Base-by-base conservation (phyloP, 768 basidiomycete species). In the Exsudoporus frostii region DNA sequence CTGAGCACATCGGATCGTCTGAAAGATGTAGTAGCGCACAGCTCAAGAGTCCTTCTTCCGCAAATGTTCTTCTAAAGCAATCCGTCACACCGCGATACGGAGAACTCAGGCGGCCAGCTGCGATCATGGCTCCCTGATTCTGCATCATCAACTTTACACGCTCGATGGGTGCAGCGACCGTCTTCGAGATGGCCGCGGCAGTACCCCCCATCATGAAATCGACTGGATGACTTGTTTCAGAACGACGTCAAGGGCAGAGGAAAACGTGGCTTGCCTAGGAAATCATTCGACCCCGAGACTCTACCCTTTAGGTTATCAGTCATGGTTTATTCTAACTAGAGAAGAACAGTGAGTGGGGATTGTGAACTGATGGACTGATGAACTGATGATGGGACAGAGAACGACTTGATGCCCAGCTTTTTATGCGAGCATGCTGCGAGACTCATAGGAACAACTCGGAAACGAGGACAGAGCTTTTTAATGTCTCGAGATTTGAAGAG, bases 111-210 rank as follows among this genome's bases (percentile, higher is more conserved):
- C 74, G 68, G 48, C 74, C 73, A 24, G 73, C 61, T 14, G 59
- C 55, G 30, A 73, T 56, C 63, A 72, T 73, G 14, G 72, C 64
- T 29, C 72, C 70, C 50, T 74, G 74, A 24, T 74, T 75, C 63
- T 74, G 74, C 44, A 73, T 70, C 48, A 73, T 55, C 32, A 74
- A 54, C 48, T 75, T 75, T 14, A 74, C 69, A 17, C 73, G 73
- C 54, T 74, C 73, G 43, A 74, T 74, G 34, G 73, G 73, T 33
- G 74, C 73, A 6, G 73, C 74, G 7, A 55, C 63, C 9, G 74
- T 74, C 50, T 74, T 75, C 29, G 71, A 72, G 49, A 75, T 74
- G 48, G 63, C 57, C 13, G 64, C 69, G 29, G 63, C 68, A 5
- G 67, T 65, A 25, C 73, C 71, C 13, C 71, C 73, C 68, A 71